Percentiles rank a stretch among this genome's conserved stretches.
phyloP scores from a whole-genome alignment of 2,329 filamentous ascomycete genomes.

The Raffaelea albimanens region DNA sequence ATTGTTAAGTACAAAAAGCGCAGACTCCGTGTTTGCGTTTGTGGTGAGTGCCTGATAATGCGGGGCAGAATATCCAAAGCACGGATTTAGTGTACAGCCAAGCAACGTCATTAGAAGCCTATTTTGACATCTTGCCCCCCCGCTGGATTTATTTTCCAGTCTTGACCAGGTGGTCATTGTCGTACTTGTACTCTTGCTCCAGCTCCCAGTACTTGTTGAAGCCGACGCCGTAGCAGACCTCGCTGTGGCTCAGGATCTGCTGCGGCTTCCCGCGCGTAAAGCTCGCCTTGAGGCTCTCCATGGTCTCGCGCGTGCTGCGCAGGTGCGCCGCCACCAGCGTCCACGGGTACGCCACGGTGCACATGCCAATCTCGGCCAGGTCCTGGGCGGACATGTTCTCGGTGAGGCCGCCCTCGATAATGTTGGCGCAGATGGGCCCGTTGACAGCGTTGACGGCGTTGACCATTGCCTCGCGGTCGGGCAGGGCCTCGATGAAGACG shows the following conservation, averaged over 20 bases:
- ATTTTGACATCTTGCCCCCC: too few relatives aligned
- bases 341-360: background rate
- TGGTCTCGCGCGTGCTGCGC: background rate
- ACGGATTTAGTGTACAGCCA: too few relatives aligned
- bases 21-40: too few relatives aligned
- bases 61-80: too few relatives aligned
- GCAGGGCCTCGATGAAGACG: background rate
- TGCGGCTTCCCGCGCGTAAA: background rate
- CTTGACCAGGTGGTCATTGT: background rate
- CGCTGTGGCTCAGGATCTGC: background rate
- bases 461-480: background rate
- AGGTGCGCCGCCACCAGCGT: background rate
- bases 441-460: background rate
- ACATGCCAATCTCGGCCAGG: background rate
- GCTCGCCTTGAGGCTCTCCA: background rate
- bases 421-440: background rate
- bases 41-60: too few relatives aligned
- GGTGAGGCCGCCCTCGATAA: background rate
- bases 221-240: background rate
- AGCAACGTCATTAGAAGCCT: too few relatives aligned
- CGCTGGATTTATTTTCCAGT: too few relatives aligned
- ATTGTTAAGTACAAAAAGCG: too few relatives aligned
- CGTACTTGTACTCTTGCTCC: background rate
- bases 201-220: background rate
- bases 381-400: background rate